These are phyloP conservation scores for Luvunga scandens DNA, from an alignment of 345 rosid genomes.

Conservation along the genomic window DNA sequence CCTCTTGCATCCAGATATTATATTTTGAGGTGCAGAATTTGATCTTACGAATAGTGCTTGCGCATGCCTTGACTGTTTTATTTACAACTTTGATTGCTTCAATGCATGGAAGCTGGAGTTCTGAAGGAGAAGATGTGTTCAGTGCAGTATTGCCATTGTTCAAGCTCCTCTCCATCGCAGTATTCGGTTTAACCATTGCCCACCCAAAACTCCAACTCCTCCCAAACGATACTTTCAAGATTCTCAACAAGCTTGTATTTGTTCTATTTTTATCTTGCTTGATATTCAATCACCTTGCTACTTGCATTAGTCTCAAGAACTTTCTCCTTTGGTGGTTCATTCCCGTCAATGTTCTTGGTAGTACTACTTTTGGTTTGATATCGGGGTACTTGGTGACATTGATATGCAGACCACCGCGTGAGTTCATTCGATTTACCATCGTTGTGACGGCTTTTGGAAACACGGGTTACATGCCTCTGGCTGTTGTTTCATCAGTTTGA, in stretches of 20 bases:
- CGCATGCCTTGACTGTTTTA: no score
- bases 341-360: slow-evolving; percentile 35
- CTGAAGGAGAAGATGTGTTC: slow-evolving; percentile 1
- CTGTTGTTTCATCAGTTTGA: slow-evolving; percentile 33
- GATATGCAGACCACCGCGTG: slow-evolving; percentile 33
- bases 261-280: slow-evolving; percentile 35
- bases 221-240: slow-evolving; percentile 34
- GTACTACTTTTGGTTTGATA: slow-evolving; percentile 32
- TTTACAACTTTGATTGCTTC: background rate
- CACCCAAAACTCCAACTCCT: slow-evolving; percentile 31
- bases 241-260: slow-evolving; percentile 36
- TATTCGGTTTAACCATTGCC: slow-evolving; percentile 28
- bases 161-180: slow-evolving; percentile 37
- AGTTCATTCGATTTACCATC: slow-evolving; percentile 40
- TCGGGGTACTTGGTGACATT: slow-evolving; percentile 33
- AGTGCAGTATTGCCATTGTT: slow-evolving; percentile 31
- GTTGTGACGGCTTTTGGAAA: slow-evolving; percentile 41
- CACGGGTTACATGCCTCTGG: slow-evolving; percentile 33
- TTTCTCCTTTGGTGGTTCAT: slow-evolving; percentile 45
- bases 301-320: slow-evolving; percentile 17
- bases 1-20: no score
- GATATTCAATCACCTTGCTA: slow-evolving; percentile 38
- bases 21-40: no score
- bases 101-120: background rate
- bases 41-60: no score